These are phyloP conservation scores for Podospora didyma DNA, from an alignment of 495 filamentous ascomycete genomes.

Conservation along the genomic window DNA sequence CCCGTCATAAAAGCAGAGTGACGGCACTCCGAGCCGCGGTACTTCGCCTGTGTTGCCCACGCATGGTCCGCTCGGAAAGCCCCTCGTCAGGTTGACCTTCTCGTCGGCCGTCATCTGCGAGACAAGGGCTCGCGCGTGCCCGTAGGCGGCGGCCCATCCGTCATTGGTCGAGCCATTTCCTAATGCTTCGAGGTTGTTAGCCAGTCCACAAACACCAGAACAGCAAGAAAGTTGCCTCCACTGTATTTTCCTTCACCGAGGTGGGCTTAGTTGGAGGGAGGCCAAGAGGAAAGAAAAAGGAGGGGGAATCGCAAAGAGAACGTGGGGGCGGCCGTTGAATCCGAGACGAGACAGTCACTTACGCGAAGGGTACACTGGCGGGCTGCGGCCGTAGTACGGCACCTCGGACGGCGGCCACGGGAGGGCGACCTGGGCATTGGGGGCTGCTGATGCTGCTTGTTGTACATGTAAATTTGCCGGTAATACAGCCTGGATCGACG, in stretches of 20 bases:
- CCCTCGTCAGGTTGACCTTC: constrained; percentile 29
- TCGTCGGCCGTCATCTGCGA: constrained; percentile 37
- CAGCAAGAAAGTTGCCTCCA: no score
- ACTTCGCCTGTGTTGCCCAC: constrained; percentile 49
- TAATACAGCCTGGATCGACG: neutral
- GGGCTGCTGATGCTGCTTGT: neutral
- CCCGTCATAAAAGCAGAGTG: constrained; percentile 53
- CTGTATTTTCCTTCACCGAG: no score
- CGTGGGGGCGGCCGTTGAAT: neutral
- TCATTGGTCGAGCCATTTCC: constrained; percentile 42
- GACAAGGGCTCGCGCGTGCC: constrained; percentile 30
- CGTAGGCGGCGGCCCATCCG: constrained; percentile 32
- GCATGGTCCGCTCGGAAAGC: constrained; percentile 31
- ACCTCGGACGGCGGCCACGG: constrained; percentile 16
- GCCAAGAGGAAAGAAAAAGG: neutral
- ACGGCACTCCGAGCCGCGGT: constrained; percentile 46
- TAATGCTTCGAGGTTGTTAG: constrained; percentile 29
- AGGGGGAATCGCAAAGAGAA: neutral
- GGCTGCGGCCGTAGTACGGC: constrained; percentile 32
- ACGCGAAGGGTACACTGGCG: constrained; percentile 53
- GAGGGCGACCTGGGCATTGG: neutral
- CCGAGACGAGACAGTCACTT: constrained; percentile 10
- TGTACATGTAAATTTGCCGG: no score
- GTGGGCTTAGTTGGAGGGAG: neutral
- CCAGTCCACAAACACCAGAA: no score